These are phyloP conservation scores for Dactylellina drechsleri DNA, from an alignment of 2,329 filamentous ascomycete species.

Conservation along the genomic window DNA sequence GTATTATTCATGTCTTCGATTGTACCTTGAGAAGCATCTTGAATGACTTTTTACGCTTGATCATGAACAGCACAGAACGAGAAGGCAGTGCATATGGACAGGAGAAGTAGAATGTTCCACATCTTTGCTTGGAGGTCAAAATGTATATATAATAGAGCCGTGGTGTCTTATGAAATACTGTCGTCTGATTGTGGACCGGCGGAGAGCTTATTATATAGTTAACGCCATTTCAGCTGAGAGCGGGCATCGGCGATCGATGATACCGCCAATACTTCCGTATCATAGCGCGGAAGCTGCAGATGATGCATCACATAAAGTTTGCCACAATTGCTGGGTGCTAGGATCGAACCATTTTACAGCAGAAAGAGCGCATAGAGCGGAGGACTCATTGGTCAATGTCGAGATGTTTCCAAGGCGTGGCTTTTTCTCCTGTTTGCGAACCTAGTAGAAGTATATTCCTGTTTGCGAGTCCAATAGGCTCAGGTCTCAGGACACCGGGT, in stretches of 20 bases:
- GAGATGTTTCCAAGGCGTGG: neutral
- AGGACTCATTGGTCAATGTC: slow-evolving; percentile 1
- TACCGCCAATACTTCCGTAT: neutral
- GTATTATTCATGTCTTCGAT: slow-evolving; percentile 10
- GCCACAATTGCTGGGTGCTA: too few relatives aligned
- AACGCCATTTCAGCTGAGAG: neutral
- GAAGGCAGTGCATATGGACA: slow-evolving; percentile 1
- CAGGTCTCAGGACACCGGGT: too few relatives aligned
- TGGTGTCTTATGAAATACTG: neutral
- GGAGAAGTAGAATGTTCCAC: slow-evolving; percentile 12
- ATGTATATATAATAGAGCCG: slow-evolving; percentile 1
- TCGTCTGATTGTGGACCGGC: slow-evolving; percentile 4
- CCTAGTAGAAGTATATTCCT: too few relatives aligned
- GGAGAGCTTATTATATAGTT: neutral
- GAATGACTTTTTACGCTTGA: slow-evolving; percentile 13
- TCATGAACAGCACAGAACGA: slow-evolving; percentile 5
- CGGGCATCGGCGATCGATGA: slow-evolving; percentile 2
- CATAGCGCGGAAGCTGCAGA: slow-evolving; percentile 8
- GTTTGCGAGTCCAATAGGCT: too few relatives aligned
- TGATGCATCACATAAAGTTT: neutral
- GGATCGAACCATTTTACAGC: too few relatives aligned
- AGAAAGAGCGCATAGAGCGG: neutral
- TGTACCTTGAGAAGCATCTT: slow-evolving; percentile 10
- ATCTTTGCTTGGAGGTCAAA: slow-evolving; percentile 10
- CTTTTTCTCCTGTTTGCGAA: too few relatives aligned